Evolutionary conservation across 305 asterid species (phyloP), one percentile per base, ranked within the genome.

Genomic region (Fraxinus sp.): DNA sequence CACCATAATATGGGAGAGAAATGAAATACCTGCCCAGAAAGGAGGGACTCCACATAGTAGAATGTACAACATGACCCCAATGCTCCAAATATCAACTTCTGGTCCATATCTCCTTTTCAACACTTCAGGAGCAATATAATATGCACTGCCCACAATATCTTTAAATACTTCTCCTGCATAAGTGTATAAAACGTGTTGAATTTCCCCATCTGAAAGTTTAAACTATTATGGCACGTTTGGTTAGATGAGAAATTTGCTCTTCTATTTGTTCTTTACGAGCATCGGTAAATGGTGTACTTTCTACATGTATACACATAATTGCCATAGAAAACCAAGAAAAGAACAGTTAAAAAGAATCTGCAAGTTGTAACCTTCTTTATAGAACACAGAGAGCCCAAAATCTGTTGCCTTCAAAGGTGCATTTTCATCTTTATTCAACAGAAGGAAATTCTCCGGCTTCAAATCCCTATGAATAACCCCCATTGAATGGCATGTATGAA

Each of bases 381-480:
- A 88, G 84, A 88, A 90, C 86, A 88, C 92, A 24, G 92, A 90
- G 57, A 90, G 90, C 79, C 92, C 92, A 81, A 90, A 90, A 87
- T 90, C 92, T 64, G 90, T 88, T 64, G 91, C 92, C 88, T 88
- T 88, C 70, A 90, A 68, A 3, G 86, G 71, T 41, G 90, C 85
- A 59, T 89, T 90, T 41, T 28, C 88, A 43, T 80, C 78, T 36
- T 80, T 80, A 59, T 80, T 80, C 78, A 80, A 28, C 7, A 80
- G 83, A 41, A 80, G 83, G 80, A 91, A 91, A 81, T 91, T 91
- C 88, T 91, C 94, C 0, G 93, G 94, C 83, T 91, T 91, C 83
- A 90, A 82, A 86, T 90, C 93, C 83, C 93, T 82, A 46, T 90
- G 92, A 89, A 88, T 91, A 30, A 91, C 93, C 77, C 93, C 93